Evolutionary conservation across 1,284 basidiomycete genomes (phyloP), one percentile per base, ranked within the genome.

Genomic region (Rhodotorula sp.): DNA sequence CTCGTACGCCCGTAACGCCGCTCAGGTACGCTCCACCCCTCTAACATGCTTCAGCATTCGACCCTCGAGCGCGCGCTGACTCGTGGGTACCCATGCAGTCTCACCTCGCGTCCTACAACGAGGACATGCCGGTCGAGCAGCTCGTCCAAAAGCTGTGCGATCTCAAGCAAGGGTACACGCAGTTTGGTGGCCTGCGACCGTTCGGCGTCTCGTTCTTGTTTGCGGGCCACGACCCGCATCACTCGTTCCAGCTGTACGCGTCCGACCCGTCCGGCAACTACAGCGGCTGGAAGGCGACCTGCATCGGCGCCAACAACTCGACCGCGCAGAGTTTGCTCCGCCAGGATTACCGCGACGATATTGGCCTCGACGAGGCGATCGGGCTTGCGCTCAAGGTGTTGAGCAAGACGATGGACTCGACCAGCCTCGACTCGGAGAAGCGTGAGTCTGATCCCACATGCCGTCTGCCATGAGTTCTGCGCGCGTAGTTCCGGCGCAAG

Each of bases 371-470:
- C 79, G 93, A 94, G 67, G 95, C 94, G n/a, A 90, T 95, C 79
- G 89, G 87, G 38, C 85, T 99, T 54, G 93, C 93, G 62, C 85
- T 97, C 77, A 91, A 90, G 83, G 91, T 94, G 65, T 93, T 99
- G 89, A 95, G 93, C 85, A 99, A 98, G 87, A 98, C 95, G 60
- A 97, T 99, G 95, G 95, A 99, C 81, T 94, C 93, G 75, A 98
- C 95, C 45, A 95, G 92, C 64, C 83, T 99, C 73, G 91, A 93
- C 63, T 94, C 92, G 80, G 94, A 97, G 83, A 97, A 95, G 82
- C 84, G 94, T 95, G 43, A 38, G 75, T 68, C 21, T 12, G n/a
- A n/a, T 31, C 21, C 45, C 19, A 14, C 58, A 28, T 28, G 28
- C 28, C 28, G 28, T 28, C 28, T 28, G 28, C 28, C 28, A 28